Percentiles rank a stretch among this genome's conserved stretches.
Evolutionary conservation across 192 early-diverging fungal species (phyloP).

Genomic region (Endogone sp.): DNA sequence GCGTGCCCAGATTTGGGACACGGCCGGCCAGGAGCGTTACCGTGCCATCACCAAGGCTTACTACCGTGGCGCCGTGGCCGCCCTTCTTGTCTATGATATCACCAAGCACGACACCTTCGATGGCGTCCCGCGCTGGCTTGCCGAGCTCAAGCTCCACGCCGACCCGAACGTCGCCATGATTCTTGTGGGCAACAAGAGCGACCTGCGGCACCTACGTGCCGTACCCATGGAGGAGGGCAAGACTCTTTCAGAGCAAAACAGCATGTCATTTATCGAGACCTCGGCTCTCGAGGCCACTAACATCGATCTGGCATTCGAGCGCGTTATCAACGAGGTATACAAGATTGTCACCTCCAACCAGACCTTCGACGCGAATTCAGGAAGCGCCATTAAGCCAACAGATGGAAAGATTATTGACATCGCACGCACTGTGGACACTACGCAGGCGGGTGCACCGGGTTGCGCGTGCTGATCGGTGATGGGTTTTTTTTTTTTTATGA

Average conservation of each 20-base stretch:
- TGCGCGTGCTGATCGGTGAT: no score
- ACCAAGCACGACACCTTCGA: constrained; percentile 67
- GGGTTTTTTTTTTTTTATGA: no score
- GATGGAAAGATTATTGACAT: no score
- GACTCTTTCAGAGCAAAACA: constrained; percentile 51
- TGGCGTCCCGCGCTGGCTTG: constrained; percentile 93
- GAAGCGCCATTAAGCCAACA: no score
- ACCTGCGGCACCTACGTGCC: constrained; percentile 53
- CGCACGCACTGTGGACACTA: no score
- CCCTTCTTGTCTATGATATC: constrained; percentile 79
- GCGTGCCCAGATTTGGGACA: constrained; percentile 77
- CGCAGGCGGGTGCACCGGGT: no score
- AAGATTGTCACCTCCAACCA: no score
- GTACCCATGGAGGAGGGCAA: constrained; percentile 36
- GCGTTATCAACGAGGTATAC: no score
- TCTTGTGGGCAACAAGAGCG: constrained; percentile 95
- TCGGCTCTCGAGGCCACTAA: no score
- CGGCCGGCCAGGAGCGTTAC: constrained; percentile 91
- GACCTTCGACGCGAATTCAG: no score
- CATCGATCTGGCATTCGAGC: no score
- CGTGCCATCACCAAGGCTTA: constrained; percentile 91
- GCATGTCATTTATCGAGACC: constrained; percentile 87
- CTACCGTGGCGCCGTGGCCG: constrained; percentile 96
- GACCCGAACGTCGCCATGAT: constrained; percentile 95
- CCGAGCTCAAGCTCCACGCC: constrained; percentile 94